Evolutionary conservation across 306 rosid species (phyloP), one percentile per base, ranked within the genome.

Genomic region (Ammopiptanthus mongolicus): DNA sequence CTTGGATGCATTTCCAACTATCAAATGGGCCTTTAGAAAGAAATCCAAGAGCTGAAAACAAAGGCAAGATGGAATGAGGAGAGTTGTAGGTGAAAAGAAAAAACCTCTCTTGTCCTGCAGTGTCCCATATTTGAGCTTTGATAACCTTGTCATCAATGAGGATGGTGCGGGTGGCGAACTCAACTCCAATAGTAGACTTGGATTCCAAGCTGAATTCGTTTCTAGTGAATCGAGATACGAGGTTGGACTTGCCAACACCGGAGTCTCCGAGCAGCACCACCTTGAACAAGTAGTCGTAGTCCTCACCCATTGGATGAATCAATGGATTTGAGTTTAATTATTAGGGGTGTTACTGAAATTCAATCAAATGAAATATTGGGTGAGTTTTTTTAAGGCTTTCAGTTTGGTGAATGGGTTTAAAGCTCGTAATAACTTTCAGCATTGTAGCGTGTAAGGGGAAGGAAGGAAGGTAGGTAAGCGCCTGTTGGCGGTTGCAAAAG

Each of bases 121-220:
- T 91, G 77, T 91, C 97, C 97, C 97, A 91, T 81, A 91, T 91
- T 84, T 91, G 97, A 4, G 94, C 97, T 84, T 91, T 91, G 42
- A 88, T 90, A 44, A 89, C 73, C 79, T 88, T 91, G 15, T 87
- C 87, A 57, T 88, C 88, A 5, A 91, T 86, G 6, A 74, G 83
- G 23, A 91, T 81, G 66, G 89, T 91, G 0, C 97, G 90, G 5
- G 97, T 91, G 18, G 97, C 97, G 69, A 91, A 91, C 69, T 91
- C 94, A 1, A 91, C 94, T 7, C 97, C 97, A 62, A 91, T 91
- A 66, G 97, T 91, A 74, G 97, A 88, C 63, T 87, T 91, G 68
- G 90, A 82, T 47, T 91, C 92, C 57, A 85, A 81, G 77, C 85
- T 85, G 76, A 91, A 91, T 69, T 91, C 94, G 12, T 91, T 88